Evolutionary conservation across 2,329 filamentous ascomycete genomes (phyloP), one percentile per base, ranked within the genome.

Genomic region (Fusarium ramigenum): DNA sequence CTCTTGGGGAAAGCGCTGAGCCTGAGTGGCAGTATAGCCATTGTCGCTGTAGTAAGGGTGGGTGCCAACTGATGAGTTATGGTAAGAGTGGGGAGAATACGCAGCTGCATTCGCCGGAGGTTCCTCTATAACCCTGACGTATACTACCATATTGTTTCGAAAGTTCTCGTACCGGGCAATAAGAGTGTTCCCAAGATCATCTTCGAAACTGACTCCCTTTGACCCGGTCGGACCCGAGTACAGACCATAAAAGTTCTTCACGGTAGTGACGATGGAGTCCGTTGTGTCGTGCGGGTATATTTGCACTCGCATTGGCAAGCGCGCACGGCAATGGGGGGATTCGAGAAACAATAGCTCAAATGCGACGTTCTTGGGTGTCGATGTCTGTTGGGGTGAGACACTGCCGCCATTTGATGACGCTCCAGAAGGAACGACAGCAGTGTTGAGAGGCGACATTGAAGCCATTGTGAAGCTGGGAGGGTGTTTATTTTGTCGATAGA

Each of bases 81-180:
- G 87, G 76, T 85, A 86, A 49, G 83, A 82, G 52, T 87, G 86
- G 66, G 90, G 84, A 70, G 88, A 87, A 77, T 86, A 88, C 53
- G 84, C 77, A 58, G 82, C 82, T 66, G 84, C 77, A 34, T 84
- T 79, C 54, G 83, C 81, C 62, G 86, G 81, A 46, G 86, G 82
- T 76, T 91, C 87, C 58, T 91, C 89, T 80, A 95, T 93, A 69
- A 96, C 93, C 79, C 96, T 91, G 70, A 99, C 96, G 82, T 96
- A 96, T 77, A 99, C 94, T 49, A 92, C 91, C 93, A 97, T 97
- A 83, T 95, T 93, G 83, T 97, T 91, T 77, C 89, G 89, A 80
- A 99, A 95, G 86, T 99, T 99, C 84, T 98, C 96, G 82, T 97
- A 98, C 69, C 94, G 91, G 73, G 96, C 95, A 83, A 99, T 98